Evolutionary conservation across 805 yeast genomes (phyloP), one percentile per base, ranked within the genome.

Genomic region (Ogataea nakhonphanomensis): DNA sequence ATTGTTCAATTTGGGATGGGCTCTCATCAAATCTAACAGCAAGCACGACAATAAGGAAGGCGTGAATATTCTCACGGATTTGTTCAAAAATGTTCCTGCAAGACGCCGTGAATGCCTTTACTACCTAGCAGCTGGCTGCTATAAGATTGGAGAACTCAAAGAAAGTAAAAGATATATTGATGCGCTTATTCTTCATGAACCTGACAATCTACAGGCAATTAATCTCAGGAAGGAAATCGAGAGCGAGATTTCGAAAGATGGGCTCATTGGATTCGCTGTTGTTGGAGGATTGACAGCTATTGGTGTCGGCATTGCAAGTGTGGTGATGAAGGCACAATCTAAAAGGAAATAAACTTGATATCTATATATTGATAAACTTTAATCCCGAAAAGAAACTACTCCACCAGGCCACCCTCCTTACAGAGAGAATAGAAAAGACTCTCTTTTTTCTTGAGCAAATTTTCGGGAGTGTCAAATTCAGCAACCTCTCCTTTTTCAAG

Each of bases 1-100:
- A 2, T 76, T 80, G 43, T 93, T 93, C 73, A 93, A 95, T 63
- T 86, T 85, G 54, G 95, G 97, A 0, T 93, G 99, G 99, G 99
- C 95, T 3, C 69, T 93, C 36, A 77, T 95, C 47, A 90, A 88
- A 60, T 80, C 95, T 2, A 58, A 62, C 36, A 70, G 72, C 35
- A 68, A 70, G 15, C 72, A 69, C 28, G 83, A 85, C 46, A 95
- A 86, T 56, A 73, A 83, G 51, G 71, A 82, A 36, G 99, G 98
- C 0, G 78, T 93, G 12, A 80, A 77, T 39, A 70, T 91, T 22
- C 68, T 93, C 44, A 76, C 87, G 0, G 78, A 77, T 31, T 63
- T 77, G 17, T 91, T 83, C 64, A 78, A 82, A 50, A 87, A 79
- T 35, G 82, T 84, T 0, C 91, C 96, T 0, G 74, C 77, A 39